Percentiles rank a stretch among this genome's conserved stretches.
phyloP scores from a whole-genome alignment of 768 basidiomycete genomes.

The Rhizopogon vulgaris region DNA sequence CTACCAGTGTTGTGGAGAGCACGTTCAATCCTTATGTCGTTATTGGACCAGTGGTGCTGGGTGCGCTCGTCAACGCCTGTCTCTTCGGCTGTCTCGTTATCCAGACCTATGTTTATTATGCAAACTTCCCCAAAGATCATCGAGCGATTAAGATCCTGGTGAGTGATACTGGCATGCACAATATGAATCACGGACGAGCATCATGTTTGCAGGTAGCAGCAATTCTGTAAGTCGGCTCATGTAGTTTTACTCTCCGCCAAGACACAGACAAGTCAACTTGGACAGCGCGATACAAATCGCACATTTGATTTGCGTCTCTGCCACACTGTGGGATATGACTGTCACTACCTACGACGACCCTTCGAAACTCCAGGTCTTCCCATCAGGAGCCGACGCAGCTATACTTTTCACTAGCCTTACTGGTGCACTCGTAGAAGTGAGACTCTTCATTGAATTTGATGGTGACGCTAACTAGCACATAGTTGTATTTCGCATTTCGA shows the following conservation, averaged over 20 bases:
- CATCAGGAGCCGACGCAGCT: background rate
- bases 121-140: slow-evolving; percentile 8
- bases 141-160: slow-evolving; percentile 14
- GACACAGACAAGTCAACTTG: background rate
- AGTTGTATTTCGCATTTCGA: background rate
- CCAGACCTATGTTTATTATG: slow-evolving; percentile 22
- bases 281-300: background rate
- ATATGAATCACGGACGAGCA: background rate
- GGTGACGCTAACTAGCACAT: background rate
- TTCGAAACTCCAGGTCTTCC: background rate
- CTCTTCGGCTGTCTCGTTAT: slow-evolving; percentile 19
- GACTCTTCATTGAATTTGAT: background rate
- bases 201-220: background rate
- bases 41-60: slow-evolving; percentile 19
- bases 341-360: background rate
- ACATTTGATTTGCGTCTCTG: background rate
- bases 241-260: background rate
- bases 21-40: background rate
- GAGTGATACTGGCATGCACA: slow-evolving; percentile 1
- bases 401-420: background rate
- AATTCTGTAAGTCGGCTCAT: background rate
- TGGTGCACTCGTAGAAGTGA: background rate
- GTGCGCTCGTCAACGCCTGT: slow-evolving; percentile 15
- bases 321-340: background rate
- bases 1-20: background rate